A percentile compares a stretch with the other conserved stretches of the same genome.
Evolutionary conservation across 495 filamentous ascomycete species (phyloP).

Genomic region (Hypomontagnella monticulosa): DNA sequence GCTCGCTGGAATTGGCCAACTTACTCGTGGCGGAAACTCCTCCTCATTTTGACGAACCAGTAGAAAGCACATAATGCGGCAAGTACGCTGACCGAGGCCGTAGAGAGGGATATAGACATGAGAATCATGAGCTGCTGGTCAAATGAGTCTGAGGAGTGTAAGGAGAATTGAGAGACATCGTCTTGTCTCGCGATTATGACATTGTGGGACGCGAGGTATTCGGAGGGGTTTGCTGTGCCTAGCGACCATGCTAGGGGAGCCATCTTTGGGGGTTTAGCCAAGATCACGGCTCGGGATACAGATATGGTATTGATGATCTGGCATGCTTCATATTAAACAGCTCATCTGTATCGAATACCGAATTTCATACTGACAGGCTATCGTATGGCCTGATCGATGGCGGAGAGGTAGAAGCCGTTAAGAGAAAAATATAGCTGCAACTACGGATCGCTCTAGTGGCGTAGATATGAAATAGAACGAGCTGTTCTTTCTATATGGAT

Average conservation of each 20-base stretch:
- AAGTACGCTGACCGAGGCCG: constrained; percentile 62
- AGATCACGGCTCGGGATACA: constrained; percentile 15
- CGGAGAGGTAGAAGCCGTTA: neutral
- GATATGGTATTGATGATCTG: constrained; percentile 17
- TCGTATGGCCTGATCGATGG: neutral
- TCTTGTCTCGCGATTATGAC: constrained; percentile 15
- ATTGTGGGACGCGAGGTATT: constrained; percentile 10
- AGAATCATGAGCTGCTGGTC: constrained; percentile 33
- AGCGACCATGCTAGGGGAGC: constrained; percentile 27
- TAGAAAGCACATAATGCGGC: constrained; percentile 65
- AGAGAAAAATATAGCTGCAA: neutral
- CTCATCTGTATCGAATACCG: constrained; percentile 6
- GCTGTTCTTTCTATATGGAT: constrained; percentile 4
- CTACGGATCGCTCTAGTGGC: neutral
- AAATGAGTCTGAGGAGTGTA: neutral
- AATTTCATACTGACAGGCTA: constrained; percentile 6
- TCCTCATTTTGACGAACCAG: constrained; percentile 79
- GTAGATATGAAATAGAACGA: neutral
- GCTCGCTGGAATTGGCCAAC: constrained; percentile 28
- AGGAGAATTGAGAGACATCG: too few species aligned
- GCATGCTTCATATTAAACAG: constrained; percentile 24
- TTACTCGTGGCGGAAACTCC: constrained; percentile 78
- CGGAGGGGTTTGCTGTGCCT: neutral
- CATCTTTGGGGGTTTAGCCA: constrained; percentile 27
- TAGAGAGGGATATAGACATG: constrained; percentile 41